Evolutionary conservation across 225 moss, liverwort and hornwort genomes (phyloP).

Genomic region (Polytrichum formosum): DNA sequence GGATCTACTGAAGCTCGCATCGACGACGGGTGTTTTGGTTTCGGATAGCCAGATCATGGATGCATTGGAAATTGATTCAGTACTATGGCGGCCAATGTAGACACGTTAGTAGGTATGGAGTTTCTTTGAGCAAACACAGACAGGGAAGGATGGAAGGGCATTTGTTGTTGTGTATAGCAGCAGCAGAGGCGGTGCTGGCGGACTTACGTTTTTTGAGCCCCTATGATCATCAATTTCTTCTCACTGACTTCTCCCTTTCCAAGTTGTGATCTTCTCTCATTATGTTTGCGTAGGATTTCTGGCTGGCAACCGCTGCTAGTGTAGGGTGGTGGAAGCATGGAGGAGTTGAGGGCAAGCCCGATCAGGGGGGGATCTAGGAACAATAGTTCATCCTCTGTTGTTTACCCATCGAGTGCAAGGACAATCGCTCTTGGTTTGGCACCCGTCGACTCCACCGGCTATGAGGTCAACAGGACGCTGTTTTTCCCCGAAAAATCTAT

Average conservation of each 20-base stretch:
- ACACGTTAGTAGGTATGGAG: no score
- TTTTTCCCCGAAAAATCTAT: conserved; percentile 32
- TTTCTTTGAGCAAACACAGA: neutral
- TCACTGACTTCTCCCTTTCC: no score
- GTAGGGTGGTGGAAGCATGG: no score
- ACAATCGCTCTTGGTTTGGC: conserved; percentile 21
- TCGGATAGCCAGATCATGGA: conserved; percentile 2
- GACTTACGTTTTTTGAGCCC: neutral
- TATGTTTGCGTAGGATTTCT: neutral
- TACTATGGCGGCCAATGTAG: neutral
- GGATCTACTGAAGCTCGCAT: neutral
- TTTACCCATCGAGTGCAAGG: conserved; percentile 35
- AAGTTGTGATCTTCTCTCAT: neutral
- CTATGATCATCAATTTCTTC: neutral
- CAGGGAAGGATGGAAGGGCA: neutral
- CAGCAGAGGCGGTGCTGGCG: no score
- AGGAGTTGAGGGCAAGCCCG: no score
- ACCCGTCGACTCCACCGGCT: conserved; percentile 21
- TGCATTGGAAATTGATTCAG: neutral
- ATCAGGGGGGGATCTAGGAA: neutral
- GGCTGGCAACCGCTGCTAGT: neutral
- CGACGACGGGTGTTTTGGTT: neutral
- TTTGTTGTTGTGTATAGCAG: neutral
- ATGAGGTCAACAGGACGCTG: conserved; percentile 24
- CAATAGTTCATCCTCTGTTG: conserved; percentile 7